phyloP scores from a whole-genome alignment of 2,329 filamentous ascomycete species.

The Xylaria digitata region DNA sequence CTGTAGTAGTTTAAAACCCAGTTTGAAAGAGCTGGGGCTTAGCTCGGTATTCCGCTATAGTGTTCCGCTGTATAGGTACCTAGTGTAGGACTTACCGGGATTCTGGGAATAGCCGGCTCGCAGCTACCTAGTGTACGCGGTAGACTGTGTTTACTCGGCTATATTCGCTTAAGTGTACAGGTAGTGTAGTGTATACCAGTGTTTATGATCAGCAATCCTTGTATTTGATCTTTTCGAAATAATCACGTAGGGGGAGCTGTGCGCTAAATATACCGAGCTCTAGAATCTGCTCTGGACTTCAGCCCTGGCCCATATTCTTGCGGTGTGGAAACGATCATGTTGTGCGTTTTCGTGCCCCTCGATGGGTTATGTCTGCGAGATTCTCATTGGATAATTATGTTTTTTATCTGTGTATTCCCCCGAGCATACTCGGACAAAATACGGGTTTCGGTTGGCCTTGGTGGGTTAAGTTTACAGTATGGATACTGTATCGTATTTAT shows the following conservation, averaged over 20 bases:
- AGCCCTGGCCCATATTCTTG: slow-evolving; percentile 17
- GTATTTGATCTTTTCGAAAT: neutral
- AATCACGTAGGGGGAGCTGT: neutral
- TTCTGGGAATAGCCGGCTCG: slow-evolving; percentile 11
- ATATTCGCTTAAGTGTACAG: neutral
- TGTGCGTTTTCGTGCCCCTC: neutral
- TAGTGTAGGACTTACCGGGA: slow-evolving; percentile 18
- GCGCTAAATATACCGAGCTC: neutral
- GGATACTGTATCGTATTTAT: slow-evolving; percentile 15
- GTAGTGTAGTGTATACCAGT: too few species aligned
- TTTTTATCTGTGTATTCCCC: neutral
- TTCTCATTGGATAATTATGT: slow-evolving; percentile 6
- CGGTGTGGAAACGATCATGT: slow-evolving; percentile 3
- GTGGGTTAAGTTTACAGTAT: neutral
- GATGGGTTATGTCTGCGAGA: neutral
- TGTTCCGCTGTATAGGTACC: too few species aligned
- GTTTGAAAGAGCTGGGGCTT: slow-evolving; percentile 1
- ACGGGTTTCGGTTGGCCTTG: neutral
- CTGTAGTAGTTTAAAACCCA: neutral
- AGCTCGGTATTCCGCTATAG: neutral
- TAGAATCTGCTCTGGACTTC: slow-evolving; percentile 17
- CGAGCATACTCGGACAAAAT: neutral
- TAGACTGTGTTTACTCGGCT: neutral
- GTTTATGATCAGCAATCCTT: slow-evolving; percentile 9
- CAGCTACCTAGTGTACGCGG: neutral